These are phyloP conservation scores for Cercis canadensis DNA, from an alignment of 306 rosid genomes.

Conservation along the genomic window DNA sequence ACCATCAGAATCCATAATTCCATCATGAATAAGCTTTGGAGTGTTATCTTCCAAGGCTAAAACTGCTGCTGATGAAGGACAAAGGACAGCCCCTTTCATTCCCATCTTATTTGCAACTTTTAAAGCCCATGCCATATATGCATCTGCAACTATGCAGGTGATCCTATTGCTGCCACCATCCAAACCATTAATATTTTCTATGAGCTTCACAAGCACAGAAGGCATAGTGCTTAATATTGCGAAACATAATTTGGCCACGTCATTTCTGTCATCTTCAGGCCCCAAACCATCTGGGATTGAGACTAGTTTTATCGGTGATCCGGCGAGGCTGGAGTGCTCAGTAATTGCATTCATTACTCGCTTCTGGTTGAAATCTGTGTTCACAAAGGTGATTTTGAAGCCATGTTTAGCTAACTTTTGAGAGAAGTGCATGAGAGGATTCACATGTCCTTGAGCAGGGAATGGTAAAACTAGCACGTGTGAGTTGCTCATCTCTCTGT, in stretches of 20 bases:
- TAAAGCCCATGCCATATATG: no score
- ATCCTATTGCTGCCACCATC: no score
- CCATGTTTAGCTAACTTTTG: constrained; percentile 34
- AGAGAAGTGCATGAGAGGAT: constrained; percentile 40
- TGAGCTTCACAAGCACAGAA: constrained; percentile 37
- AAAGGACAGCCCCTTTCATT: no score
- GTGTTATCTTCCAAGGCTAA: no score
- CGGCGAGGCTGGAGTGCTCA: background rate
- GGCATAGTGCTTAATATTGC: constrained; percentile 20
- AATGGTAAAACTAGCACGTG: constrained; percentile 37
- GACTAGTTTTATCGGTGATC: background rate
- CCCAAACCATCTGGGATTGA: constrained; percentile 33
- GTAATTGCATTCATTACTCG: constrained; percentile 9
- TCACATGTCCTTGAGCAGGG: constrained; percentile 50
- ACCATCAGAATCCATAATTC: no score
- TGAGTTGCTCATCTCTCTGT: constrained; percentile 34
- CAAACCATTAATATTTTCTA: background rate
- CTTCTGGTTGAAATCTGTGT: constrained; percentile 33
- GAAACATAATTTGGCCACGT: background rate
- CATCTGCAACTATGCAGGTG: no score
- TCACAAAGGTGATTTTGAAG: constrained; percentile 36
- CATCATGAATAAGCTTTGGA: no score
- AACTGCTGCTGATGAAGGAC: no score
- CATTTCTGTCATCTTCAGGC: constrained; percentile 29
- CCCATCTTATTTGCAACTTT: no score